Evolutionary conservation across 1,139 yeast species (phyloP), one percentile per base, ranked within the genome.

Genomic region (Arxiozyma slooffiae): DNA sequence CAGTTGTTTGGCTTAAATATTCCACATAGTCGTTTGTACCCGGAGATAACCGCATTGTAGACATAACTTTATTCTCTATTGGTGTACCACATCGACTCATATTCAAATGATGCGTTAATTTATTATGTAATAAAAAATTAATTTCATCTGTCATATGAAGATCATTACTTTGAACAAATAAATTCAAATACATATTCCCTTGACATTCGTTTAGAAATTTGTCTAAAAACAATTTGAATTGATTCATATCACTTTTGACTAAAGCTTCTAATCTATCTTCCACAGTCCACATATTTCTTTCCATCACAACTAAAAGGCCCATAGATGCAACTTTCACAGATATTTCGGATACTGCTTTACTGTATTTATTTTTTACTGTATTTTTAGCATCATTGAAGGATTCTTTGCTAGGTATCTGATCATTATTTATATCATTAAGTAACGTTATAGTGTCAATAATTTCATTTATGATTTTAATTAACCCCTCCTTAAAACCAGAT

Each of bases 191-290:
- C 7, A 11, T 43, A 37, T 14, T 20, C 26, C 20, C 20, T 34
- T 24, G 38, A 42, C 14, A 30, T 7, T 54, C 55, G 20, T 45
- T 46, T 22, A 71, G 55, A 21, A 75, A 64, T 0, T 44, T 14
- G 0, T 53, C 50, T 46, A 63, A 66, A 47, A 71, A 64, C 0
- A 51, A 39, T 9, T 58, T 57, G 44, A 71, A 63, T 1, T 66
- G 41, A 48, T 75, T 74, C 34, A 75, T 70, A 47, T 82, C 81
- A 57, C 79, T 69, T 41, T 79, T 80, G 60, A 81, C 85, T 54
- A 83, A 68, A 3, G 81, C 74, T 50, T 78, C 77, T 5, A 76
- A 55, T 57, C 85, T 69, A 43, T 78, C 77, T 34, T 77, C 76
- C 3, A 79, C 50, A 1, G 73, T 59, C 78, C 79, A 79, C 23